Conservation (phyloP, 2,329 filamentous ascomycete species). For the Hypoxylon sp. region DNA sequence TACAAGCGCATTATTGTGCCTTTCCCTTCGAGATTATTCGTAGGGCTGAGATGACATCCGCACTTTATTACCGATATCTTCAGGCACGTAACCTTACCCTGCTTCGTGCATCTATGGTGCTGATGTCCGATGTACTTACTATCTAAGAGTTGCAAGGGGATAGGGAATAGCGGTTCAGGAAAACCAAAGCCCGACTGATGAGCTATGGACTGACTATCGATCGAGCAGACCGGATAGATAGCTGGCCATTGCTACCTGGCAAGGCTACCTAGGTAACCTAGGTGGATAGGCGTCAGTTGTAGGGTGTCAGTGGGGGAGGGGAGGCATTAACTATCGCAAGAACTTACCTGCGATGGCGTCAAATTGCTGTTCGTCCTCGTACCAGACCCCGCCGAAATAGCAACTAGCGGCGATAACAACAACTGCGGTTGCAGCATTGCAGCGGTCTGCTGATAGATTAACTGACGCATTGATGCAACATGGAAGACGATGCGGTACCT, state of each 20-base stretch:
- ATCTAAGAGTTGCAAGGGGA: slow-evolving; percentile 14
- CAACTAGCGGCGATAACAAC: slow-evolving; percentile 27
- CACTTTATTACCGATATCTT: slow-evolving; percentile 38
- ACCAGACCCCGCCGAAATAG: slow-evolving; percentile 23
- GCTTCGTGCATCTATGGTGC: slow-evolving; percentile 15
- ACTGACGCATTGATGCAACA: slow-evolving; percentile 35
- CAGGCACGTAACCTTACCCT: slow-evolving; percentile 32
- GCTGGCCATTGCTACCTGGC: slow-evolving; percentile 6
- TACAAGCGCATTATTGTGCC: slow-evolving; percentile 10
- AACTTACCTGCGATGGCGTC: slow-evolving; percentile 42
- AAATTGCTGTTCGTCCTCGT: slow-evolving; percentile 23
- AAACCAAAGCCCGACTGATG: slow-evolving; percentile 35
- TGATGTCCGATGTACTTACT: too few relatives aligned
- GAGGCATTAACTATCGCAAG: slow-evolving; percentile 35
- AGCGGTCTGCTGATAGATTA: slow-evolving; percentile 42
- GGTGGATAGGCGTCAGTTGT: slow-evolving; percentile 3
- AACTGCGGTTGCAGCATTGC: slow-evolving; percentile 24
- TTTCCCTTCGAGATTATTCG: slow-evolving; percentile 22
- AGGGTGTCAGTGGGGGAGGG: slow-evolving; percentile 13
- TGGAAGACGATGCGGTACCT: slow-evolving; percentile 7
- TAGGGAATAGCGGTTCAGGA: slow-evolving; percentile 24
- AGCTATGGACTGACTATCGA: slow-evolving; percentile 22
- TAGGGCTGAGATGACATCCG: slow-evolving; percentile 49
- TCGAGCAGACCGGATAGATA: slow-evolving; percentile 15
- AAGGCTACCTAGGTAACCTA: background rate